Base-by-base conservation (phyloP, 768 basidiomycete genomes). In the Termitomyces sp. region DNA sequence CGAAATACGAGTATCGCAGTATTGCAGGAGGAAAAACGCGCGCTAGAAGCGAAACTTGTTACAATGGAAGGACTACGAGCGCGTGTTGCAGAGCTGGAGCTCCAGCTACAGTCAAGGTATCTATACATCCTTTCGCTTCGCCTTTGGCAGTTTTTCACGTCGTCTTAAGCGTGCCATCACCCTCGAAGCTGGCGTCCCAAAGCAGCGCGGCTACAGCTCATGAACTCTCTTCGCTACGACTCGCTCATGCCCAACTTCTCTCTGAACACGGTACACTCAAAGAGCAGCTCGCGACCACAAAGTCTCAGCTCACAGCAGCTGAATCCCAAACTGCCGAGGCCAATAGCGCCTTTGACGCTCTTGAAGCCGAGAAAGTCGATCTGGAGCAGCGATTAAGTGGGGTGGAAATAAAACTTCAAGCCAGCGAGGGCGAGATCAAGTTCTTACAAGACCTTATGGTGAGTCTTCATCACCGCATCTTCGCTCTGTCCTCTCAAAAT, bases 21-120 rank as follows among this genome's bases (percentile, higher is more conserved):
- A 2, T 66, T 93, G 36, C 75, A 80, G 33, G 91, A 92, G 66
- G 87, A 92, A 70, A 90, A 91, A 60, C 76, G 83, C 5, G 76
- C 77, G 0, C 68, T 92, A 45, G 82, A 90, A 65, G 68, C 72
- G 16, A 85, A 79, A 62, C 70, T 85, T 8, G 63, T 62, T 14
- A 72, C 72, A 2, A 68, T 80, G 38, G 85, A 88, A 20, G 79
- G 78, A 40, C 66, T 89, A 53, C 72, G 85, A 28, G 82, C 70
- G 43, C 69, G 90, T 33, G 86, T 90, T 62, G 87, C 80, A 0
- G 86, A 89, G 63, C 70, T 89, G 0, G 86, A 85, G 10, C 28
- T 58, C 22, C 5, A 69, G 82, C 41, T 71, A 68, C 53, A 87
- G 86, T 63, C 72, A 82, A 40, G 86, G 86, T 83, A 55, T n/a